Evolutionary conservation across 1,284 basidiomycete species (phyloP).

Genomic region (Somion occarium): DNA sequence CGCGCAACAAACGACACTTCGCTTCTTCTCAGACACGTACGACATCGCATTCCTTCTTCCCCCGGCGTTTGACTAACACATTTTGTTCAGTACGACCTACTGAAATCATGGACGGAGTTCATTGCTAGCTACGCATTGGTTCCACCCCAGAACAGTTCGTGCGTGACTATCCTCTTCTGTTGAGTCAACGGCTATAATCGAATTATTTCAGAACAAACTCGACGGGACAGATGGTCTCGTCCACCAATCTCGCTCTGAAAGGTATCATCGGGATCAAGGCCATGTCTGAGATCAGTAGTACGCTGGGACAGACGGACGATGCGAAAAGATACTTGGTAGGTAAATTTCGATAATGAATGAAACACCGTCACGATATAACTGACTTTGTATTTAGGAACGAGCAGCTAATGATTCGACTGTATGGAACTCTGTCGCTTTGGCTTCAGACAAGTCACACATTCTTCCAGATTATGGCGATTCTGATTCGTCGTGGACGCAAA

Average conservation of each 20-base stretch:
- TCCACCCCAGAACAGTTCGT: slow-evolving; percentile 42
- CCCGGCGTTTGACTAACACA: background rate
- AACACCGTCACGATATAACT: slow-evolving; percentile 6
- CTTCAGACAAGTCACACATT: slow-evolving; percentile 31
- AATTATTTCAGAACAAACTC: slow-evolving; percentile 57
- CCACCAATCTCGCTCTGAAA: slow-evolving; percentile 74
- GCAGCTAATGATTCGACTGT: slow-evolving; percentile 17
- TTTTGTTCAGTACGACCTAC: slow-evolving; percentile 38
- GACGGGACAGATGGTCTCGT: slow-evolving; percentile 38
- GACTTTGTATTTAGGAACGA: slow-evolving; percentile 12
- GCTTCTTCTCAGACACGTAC: slow-evolving; percentile 46
- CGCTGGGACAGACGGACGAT: slow-evolving; percentile 43
- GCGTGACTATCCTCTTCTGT: background rate
- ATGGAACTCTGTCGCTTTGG: slow-evolving; percentile 29
- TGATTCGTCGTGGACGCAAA: slow-evolving; percentile 45
- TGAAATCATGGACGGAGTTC: slow-evolving; percentile 67
- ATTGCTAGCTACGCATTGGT: slow-evolving; percentile 56
- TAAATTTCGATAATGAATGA: background rate
- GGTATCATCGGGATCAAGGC: slow-evolving; percentile 64
- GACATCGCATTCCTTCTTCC: slow-evolving; percentile 12
- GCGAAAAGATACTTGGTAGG: slow-evolving; percentile 47
- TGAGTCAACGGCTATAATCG: background rate
- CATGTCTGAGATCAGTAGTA: slow-evolving; percentile 52
- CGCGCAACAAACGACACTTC: slow-evolving; percentile 51
- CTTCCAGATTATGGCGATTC: slow-evolving; percentile 37